Base-by-base conservation (phyloP, 179 eudicot genomes). In the Gypsophila paniculata region DNA sequence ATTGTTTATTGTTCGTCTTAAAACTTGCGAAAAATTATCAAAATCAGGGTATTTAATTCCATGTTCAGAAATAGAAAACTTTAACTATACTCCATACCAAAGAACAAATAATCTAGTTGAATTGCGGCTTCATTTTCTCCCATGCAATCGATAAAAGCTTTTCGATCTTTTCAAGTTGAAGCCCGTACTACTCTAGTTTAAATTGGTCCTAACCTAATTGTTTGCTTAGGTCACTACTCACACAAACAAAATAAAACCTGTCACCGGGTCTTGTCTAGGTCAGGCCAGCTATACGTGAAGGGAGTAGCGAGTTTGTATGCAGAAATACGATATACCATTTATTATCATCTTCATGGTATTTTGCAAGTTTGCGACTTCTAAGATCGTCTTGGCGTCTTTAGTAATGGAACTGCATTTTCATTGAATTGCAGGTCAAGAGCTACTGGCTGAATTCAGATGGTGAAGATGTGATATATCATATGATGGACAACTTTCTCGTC, bases 361-460 rank as follows among this genome's bases (percentile, higher is more conserved):
- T 22, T 21, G 1, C 19, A 21, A 32, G 13, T 44, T 5, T 36
- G 0, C 38, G 2, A 46, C 2, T 68, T 26, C 72, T 26, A 68
- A 18, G 4, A 14, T 18, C n/a, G 12, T 39, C 22, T 14, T 29
- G 15, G 18, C n/a, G 23, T 51, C 22, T 14, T 29, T 15, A 25
- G 65, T 72, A 10, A 79, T 39, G 7, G 9, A 52, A 23, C 12
- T 25, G 26, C 57, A 21, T 61, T 54, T 53, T 59, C 5, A 29
- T 32, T 53, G 19, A 42, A 65, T 23, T 72, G 13, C 77, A 93
- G 96, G 96, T 93, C 73, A 91, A 93, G 77, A 87, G 83, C 80
- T 91, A 91, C 80, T 87, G 91, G 95, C 72, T 93, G 74, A 89
- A 89, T 76, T 91, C 96, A 67, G 98, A 93, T 79, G 98, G 98